Base-by-base conservation (phyloP, 306 rosid species). In the Astragalus glycyphyllos region DNA sequence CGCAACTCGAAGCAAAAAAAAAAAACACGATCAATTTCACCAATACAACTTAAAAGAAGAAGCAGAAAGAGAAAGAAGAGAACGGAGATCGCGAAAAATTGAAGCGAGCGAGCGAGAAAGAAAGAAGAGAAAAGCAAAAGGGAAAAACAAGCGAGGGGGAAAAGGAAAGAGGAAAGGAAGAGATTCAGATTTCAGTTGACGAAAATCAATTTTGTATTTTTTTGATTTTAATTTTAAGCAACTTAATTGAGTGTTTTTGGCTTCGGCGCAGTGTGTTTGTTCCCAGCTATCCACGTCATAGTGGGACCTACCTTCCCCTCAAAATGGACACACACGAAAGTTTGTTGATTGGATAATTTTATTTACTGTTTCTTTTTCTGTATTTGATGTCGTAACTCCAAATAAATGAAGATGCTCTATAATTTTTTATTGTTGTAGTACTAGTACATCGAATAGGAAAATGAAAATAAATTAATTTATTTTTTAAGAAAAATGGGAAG, bases 251-350 rank as follows among this genome's bases (percentile, higher is more conserved):
- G 81, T 79, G 81, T 14, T 66, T 61, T 60, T 45, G 40, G 81
- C 79, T 75, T 76, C 73, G 61, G 77, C 67, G 74, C 58, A 72
- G 77, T 34, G 65, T 80, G 80, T 80, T 75, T 70, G 78, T 65
- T 65, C 80, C 37, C 48, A 67, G 65, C 81, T 16, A 49, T 71
- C 81, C 85, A 81, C 84, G 84, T 84, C 83, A 84, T 49, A 17
- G 26, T 16, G 56, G 72, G 81, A 3, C 69, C 82, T 44, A 4
- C 53, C 2, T 16, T 63, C 53, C n/a, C 23, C 67, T 51, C 66
- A 71, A 67, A 56, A 65, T 72, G 79, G 67, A 23, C 79, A 76
- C 78, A 66, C 57, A 31, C 23, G 41, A 37, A 54, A 62, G 3
- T 11, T 41, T 68, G 37, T 49, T 69, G 8, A 54, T 57, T 47